phyloP scores from a whole-genome alignment of 768 basidiomycete genomes.

The Clathrus columnatus region DNA sequence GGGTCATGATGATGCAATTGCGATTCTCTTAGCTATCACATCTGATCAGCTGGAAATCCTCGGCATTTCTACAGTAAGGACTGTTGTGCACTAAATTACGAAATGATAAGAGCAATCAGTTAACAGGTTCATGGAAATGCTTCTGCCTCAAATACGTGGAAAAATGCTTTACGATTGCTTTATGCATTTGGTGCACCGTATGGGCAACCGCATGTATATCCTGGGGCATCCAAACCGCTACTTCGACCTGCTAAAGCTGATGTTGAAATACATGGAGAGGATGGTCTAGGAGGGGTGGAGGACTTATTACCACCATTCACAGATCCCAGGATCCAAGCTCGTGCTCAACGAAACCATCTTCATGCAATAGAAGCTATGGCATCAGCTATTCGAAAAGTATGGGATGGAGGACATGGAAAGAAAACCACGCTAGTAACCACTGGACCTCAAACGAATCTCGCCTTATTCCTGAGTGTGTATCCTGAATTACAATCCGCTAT shows the following conservation, averaged over 20 bases:
- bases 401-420: slow-evolving; percentile 49
- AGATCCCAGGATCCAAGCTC: slow-evolving; percentile 38
- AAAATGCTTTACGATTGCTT: slow-evolving; percentile 73
- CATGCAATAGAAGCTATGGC: slow-evolving; percentile 68
- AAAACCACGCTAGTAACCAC: slow-evolving; percentile 66
- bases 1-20: slow-evolving; percentile 89
- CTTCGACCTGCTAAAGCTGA: slow-evolving; percentile 53
- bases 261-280: slow-evolving; percentile 72
- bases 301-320: slow-evolving; percentile 48
- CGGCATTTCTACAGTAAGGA: slow-evolving; percentile 72
- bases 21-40: slow-evolving; percentile 69
- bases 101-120: too few relatives aligned
- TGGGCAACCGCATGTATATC: slow-evolving; percentile 48
- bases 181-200: slow-evolving; percentile 60
- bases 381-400: slow-evolving; percentile 38
- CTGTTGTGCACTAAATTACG: not conserved
- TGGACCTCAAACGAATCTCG: slow-evolving; percentile 69
- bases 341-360: slow-evolving; percentile 38
- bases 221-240: slow-evolving; percentile 64
- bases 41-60: slow-evolving; percentile 56
- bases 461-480: slow-evolving; percentile 30
- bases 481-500: slow-evolving; percentile 46
- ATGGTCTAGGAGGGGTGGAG: slow-evolving; percentile 79
- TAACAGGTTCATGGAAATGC: slow-evolving; percentile 83
- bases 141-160: slow-evolving; percentile 44